These are phyloP conservation scores for Exophiala aquamarina DNA, from an alignment of 2,329 filamentous ascomycete genomes.

Conservation along the genomic window DNA sequence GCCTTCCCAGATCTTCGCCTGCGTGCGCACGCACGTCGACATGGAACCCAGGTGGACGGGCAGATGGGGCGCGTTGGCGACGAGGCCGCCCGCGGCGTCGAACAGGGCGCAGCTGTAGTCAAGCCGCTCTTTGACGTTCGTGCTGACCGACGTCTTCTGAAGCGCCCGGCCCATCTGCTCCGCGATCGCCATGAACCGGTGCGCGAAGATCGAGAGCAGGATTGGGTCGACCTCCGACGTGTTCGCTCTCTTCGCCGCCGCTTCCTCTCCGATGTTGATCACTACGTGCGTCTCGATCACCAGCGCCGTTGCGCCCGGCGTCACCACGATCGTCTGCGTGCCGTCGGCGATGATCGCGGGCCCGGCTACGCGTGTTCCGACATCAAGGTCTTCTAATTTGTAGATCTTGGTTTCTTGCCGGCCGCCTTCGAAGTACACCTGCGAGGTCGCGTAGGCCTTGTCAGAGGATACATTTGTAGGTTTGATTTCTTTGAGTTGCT, in stretches of 20 bases:
- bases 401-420: conserved; percentile 77
- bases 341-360: conserved; percentile 78
- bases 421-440: conserved; percentile 84
- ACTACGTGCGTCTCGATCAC: conserved; percentile 85
- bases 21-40: conserved; percentile 74
- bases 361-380: conserved; percentile 72
- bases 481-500: conserved; percentile 72
- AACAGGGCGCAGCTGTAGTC: conserved; percentile 79
- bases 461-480: conserved; percentile 57
- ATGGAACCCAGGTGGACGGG: conserved; percentile 77
- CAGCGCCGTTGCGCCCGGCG: conserved; percentile 72
- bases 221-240: conserved; percentile 48
- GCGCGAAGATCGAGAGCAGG: conserved; percentile 55
- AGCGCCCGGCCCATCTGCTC: conserved; percentile 60
- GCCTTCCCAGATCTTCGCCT: conserved; percentile 75
- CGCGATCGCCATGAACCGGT: conserved; percentile 60
- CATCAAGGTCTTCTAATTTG: conserved; percentile 70
- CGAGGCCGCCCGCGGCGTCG: conserved; percentile 68
- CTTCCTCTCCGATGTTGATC: conserved; percentile 71
- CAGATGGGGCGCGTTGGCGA: conserved; percentile 75
- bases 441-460: conserved; percentile 64
- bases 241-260: conserved; percentile 22
- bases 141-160: conserved; percentile 56
- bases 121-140: conserved; percentile 77
- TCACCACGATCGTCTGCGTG: conserved; percentile 85